Base-by-base conservation (phyloP, 768 basidiomycete genomes). In the Rhodocollybia butyracea region DNA sequence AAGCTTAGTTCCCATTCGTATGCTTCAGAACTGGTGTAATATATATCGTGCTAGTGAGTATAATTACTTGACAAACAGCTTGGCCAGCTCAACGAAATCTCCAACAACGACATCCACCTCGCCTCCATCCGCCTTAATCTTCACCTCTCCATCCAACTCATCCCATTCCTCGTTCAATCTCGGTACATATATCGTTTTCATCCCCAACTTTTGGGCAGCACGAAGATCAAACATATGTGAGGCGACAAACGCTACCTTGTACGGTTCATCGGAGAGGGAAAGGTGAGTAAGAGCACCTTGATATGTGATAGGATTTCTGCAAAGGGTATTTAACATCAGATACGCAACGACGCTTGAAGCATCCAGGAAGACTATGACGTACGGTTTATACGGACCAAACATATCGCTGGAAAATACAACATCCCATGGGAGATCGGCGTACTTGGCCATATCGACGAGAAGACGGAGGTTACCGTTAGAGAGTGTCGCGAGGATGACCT, bases 321-420 rank as follows among this genome's bases (percentile, higher is more conserved):
- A n/a, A n/a, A n/a, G n/a, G n/a, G n/a, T n/a, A n/a, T n/a, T n/a
- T n/a, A n/a, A n/a, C n/a, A n/a, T n/a, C n/a, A n/a, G n/a, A n/a
- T n/a, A n/a, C n/a, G n/a, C n/a, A n/a, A n/a, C n/a, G n/a, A n/a
- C n/a, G n/a, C n/a, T n/a, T n/a, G n/a, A 31, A 21, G 4, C 22
- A 12, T 12, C n/a, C 8, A 29, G 29, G 32, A 26, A 39, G 3
- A 13, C 22, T 10, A 36, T 34, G 1, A 50, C 48, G 36, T 41
- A 87, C 86, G 86, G 84, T 63, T 89, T 88, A 72, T 79, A 88
- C 0, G 79, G 76, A 8, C 74, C 71, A 46, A 87, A 83, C 17
- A 88, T 67, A 54, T 85, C 83, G 1, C 78, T 70, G 0, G 85
- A 85, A 54, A 89, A 76, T 21, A 88, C 67, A 1, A 74, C 72